Base-by-base conservation (phyloP, 345 rosid genomes). In the Populus deltoides region DNA sequence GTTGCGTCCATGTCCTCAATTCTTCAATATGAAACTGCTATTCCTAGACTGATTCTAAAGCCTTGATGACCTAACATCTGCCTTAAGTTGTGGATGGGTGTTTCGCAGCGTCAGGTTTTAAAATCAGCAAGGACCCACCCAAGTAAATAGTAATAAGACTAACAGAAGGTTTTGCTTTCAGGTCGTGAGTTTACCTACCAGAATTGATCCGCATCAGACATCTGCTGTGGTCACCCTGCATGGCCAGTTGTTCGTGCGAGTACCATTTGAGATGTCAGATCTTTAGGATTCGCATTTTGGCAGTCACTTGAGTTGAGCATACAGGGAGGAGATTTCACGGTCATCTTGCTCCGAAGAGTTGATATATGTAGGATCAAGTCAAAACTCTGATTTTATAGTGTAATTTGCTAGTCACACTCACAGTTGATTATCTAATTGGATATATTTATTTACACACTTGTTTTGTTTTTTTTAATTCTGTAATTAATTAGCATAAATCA, bases 171-270 rank as follows among this genome's bases (percentile, higher is more conserved):
- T 69, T 35, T 75, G 59, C 16, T 82, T 78, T 78, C 80, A 82
- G 85, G 85, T 78, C 31, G 81, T 82, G 51, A 74, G 76, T 73
- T 78, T 82, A 75, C 81, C 85, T 78, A 69, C 76, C 9, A 74
- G 85, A 70, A 82, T 82, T 16, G 85, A 82, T 57, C 76, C 85
- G 1, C 85, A 82, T 70, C 85, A 82, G 72, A 82, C 85, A 55
- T 78, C 85, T 9, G 85, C 85, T 38, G 85, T 82, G 38, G 85
- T 82, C 22, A 82, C 85, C 8, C 73, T 82, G 72, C 85, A 82
- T 35, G 85, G 85, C 47, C 85, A 82, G 79, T 75, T 82, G 41
- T 82, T 82, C 55, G 85, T 82, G 38, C 81, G 85, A 25, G 85
- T 82, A 0, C 85, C 85, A 2, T 82, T 75, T 29, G 82, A 82